Conservation (phyloP, 78 protist species). For the Cyanophora paradoxa region DNA sequence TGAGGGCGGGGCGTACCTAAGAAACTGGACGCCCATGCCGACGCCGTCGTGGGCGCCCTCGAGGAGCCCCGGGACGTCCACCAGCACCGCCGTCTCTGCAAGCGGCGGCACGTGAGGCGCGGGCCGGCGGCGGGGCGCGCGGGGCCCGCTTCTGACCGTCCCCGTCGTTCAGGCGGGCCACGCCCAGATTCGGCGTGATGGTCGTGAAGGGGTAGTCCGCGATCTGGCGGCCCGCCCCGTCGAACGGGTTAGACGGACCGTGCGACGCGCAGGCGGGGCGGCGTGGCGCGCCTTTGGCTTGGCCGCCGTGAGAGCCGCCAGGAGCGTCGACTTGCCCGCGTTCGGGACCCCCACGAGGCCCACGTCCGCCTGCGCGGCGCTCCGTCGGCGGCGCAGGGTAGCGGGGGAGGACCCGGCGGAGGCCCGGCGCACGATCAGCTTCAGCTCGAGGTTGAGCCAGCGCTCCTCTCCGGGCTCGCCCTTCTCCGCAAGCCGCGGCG, state of each 20-base stretch:
- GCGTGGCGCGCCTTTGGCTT: conserved; percentile 43
- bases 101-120: too few relatives aligned
- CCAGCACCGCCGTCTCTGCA: conserved; percentile 6
- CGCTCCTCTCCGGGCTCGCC: conserved; percentile 50
- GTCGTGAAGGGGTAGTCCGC: conserved; percentile 64
- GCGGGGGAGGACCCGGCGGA: background rate
- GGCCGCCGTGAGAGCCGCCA: conserved; percentile 47
- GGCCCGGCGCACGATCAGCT: conserved; percentile 1
- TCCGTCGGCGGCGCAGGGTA: conserved; percentile 28
- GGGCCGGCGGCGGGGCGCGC: too few relatives aligned
- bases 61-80: conserved; percentile 68
- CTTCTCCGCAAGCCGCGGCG: conserved; percentile 16
- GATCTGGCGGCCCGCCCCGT: background rate
- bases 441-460: conserved; percentile 14
- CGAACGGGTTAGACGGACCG: background rate
- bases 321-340: conserved; percentile 65
- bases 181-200: conserved; percentile 61
- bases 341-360: conserved; percentile 71
- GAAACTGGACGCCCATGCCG: conserved; percentile 61
- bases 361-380: conserved; percentile 58
- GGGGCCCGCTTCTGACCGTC: too few relatives aligned
- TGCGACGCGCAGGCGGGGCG: background rate
- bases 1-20: too few relatives aligned
- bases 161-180: background rate
- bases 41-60: conserved; percentile 64